Evolutionary conservation across 1,284 basidiomycete species (phyloP).

Genomic region (Boletus semigastroideus): DNA sequence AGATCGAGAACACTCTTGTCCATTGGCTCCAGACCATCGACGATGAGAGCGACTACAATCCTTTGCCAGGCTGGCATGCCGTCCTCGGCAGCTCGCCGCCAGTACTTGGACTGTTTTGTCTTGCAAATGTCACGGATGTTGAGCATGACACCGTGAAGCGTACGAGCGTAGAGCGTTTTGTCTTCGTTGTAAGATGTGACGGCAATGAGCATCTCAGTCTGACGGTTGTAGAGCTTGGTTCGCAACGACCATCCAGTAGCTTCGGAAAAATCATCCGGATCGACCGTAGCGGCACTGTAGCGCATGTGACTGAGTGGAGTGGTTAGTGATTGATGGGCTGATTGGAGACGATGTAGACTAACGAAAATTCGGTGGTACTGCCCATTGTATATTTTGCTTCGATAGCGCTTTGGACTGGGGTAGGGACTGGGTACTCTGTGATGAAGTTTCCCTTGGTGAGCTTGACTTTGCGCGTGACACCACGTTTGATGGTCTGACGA

Average conservation of each 20-base stretch:
- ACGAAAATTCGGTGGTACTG: slow-evolving; percentile 85
- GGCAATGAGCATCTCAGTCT: slow-evolving; percentile 92
- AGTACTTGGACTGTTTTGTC: slow-evolving; percentile 94
- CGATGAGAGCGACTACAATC: slow-evolving; percentile 89
- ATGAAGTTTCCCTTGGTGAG: slow-evolving; percentile 92
- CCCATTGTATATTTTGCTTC: slow-evolving; percentile 76
- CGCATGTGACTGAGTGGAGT: slow-evolving; percentile 71
- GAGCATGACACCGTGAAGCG: slow-evolving; percentile 93
- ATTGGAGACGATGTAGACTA: slow-evolving; percentile 33
- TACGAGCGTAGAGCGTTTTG: slow-evolving; percentile 91
- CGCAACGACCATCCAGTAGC: slow-evolving; percentile 84
- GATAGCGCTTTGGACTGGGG: slow-evolving; percentile 82
- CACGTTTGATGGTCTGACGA: slow-evolving; percentile 89
- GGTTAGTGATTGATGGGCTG: slow-evolving; percentile 8
- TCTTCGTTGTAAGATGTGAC: slow-evolving; percentile 92
- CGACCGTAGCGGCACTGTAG: slow-evolving; percentile 90
- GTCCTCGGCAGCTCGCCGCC: slow-evolving; percentile 82
- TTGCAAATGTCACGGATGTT: slow-evolving; percentile 99
- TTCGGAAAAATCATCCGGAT: slow-evolving; percentile 90
- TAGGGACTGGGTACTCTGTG: slow-evolving; percentile 87
- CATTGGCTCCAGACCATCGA: slow-evolving; percentile 94
- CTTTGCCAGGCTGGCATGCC: slow-evolving; percentile 90
- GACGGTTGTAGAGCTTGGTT: slow-evolving; percentile 81
- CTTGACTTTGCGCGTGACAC: slow-evolving; percentile 90
- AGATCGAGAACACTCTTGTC: slow-evolving; percentile 93